These are phyloP conservation scores for Aureobasidium namibiae DNA, from an alignment of 2,329 filamentous ascomycete species.

Conservation along the genomic window DNA sequence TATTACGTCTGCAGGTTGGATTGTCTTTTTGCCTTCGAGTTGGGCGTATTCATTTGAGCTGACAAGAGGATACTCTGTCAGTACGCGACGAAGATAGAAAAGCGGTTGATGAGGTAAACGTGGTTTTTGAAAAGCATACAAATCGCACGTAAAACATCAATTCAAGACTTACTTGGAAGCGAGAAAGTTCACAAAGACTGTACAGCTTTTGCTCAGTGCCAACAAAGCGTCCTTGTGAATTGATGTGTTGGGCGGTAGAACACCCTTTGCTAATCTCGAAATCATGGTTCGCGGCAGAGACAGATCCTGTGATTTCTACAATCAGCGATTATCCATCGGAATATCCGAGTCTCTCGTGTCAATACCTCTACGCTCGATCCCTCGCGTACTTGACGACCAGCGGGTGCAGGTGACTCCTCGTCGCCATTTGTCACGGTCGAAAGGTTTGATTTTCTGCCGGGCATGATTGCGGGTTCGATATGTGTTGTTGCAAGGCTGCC, in stretches of 20 bases:
- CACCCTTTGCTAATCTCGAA: conserved; percentile 69
- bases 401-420: conserved; percentile 23
- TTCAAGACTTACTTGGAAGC: conserved; percentile 58
- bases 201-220: conserved; percentile 72
- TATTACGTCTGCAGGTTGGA: conserved; percentile 67
- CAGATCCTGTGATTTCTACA: conserved; percentile 49
- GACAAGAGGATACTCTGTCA: conserved; percentile 3
- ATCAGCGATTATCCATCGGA: neutral
- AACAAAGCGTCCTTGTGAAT: conserved; percentile 75
- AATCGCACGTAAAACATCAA: neutral
- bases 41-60: conserved; percentile 68
- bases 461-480: conserved; percentile 27
- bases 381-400: conserved; percentile 15
- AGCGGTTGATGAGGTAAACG: neutral
- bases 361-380: conserved; percentile 36
- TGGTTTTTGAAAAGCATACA: neutral
- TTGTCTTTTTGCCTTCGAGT: conserved; percentile 65
- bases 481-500: too few relatives aligned
- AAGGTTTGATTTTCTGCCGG: conserved; percentile 40
- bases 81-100: neutral
- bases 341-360: too few relatives aligned
- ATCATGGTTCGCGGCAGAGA: conserved; percentile 74
- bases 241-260: conserved; percentile 71
- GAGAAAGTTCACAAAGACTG: conserved; percentile 75
- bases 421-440: conserved; percentile 32